Percentiles rank a stretch among this genome's conserved stretches.
Evolutionary conservation across 805 yeast genomes (phyloP).

Genomic region (Pichia californica): DNA sequence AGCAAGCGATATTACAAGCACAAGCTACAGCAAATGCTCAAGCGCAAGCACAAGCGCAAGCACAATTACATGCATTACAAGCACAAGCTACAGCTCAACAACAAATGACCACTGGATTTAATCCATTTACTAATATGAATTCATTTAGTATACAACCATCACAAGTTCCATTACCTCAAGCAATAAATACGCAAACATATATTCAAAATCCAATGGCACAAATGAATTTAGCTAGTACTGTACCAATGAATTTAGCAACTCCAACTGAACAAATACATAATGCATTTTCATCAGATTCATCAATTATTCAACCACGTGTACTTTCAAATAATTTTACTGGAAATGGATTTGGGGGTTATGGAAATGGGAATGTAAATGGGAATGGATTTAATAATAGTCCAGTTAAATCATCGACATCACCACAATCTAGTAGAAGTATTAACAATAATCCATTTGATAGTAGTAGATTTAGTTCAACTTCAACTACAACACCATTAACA

Average conservation of each 20-base stretch:
- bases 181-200: not conserved
- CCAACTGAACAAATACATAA: conserved; percentile 17
- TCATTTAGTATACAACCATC: conserved; percentile 9
- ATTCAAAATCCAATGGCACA: conserved; percentile 1
- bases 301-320: conserved; percentile 6
- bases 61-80: conserved; percentile 5
- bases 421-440: conserved; percentile 12
- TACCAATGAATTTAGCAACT: conserved; percentile 7
- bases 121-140: conserved; percentile 12
- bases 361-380: not conserved
- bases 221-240: conserved; percentile 1
- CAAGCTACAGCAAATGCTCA: not conserved
- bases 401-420: conserved; percentile 17
- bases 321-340: conserved; percentile 35
- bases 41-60: conserved; percentile 2
- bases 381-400: not conserved
- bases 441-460: conserved; percentile 25
- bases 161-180: conserved; percentile 3
- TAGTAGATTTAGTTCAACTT: conserved; percentile 18
- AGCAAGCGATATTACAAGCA: conserved; percentile 4
- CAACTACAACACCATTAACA: conserved; percentile 20
- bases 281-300: conserved; percentile 2
- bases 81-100: conserved; percentile 4
- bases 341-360: conserved; percentile 47
- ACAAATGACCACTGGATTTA: conserved; percentile 15